Evolutionary conservation across 805 yeast genomes (phyloP), one percentile per base, ranked within the genome.

Genomic region (Candida incommunis): DNA sequence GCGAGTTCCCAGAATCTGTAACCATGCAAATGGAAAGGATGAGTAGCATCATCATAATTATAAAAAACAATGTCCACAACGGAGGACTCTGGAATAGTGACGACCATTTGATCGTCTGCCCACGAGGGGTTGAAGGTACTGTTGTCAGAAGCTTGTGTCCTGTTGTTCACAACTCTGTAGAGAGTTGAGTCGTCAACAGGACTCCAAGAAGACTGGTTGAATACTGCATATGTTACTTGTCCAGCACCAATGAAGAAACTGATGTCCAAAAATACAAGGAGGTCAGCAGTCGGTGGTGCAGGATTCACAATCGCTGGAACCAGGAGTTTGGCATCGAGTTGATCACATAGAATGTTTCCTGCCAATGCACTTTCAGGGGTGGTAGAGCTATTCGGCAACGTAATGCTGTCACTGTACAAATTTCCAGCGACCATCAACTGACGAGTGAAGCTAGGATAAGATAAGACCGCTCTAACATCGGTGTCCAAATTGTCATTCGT

Each of bases 21-120:
- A 46, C 96, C 96, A 64, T 87, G 96, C 57, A 87, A 69, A 68
- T 87, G 96, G 81, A 87, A 85, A 20, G 96, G 96, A 67, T 88
- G 96, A 49, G 73, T 80, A 59, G 94, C 95, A 13, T 81, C 78
- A 60, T 87, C 96, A 55, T 69, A 70, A 58, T 87, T 88, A 58
- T 85, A 82, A 41, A 87, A 59, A 1, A 85, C 82, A 41, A 87
- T 63, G 54, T 87, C 95, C 41, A 88, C 70, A 34, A 79, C 72
- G 43, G 80, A 84, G 43, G 67, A 75, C 3, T 68, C 57, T 46
- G 75, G 73, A 21, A 86, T 63, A 1, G 85, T 70, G 53, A 70
- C 72, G 0, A 82, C 65, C 31, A 55, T 57, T 79, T 79, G 45
- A 81, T 77, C 47, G 65, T 66, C 41, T 63, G 70, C 46, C 87